Base-by-base conservation (phyloP, 1,284 basidiomycete genomes). In the Pterulicium gracile region DNA sequence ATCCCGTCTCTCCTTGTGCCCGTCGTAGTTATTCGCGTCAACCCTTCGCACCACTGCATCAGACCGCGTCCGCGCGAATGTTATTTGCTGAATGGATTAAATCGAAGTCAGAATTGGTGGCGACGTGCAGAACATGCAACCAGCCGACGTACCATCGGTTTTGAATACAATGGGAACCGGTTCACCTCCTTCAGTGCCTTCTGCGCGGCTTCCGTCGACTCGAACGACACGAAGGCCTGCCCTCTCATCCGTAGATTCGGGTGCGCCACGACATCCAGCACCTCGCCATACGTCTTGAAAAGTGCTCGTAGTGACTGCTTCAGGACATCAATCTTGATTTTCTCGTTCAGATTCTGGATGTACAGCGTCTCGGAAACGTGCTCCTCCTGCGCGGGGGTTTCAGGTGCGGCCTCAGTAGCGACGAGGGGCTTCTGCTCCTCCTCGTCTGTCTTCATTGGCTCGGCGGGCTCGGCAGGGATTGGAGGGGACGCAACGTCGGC, bases 301-400 rank as follows among this genome's bases (percentile, higher is more conserved):
- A 99, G 73, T 34, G 86, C 85, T 17, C 79, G 74, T 40, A 99
- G 71, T 1, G 93, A 91, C 49, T 88, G 71, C 66, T 95, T 97
- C 58, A 98, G 76, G 22, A 94, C 93, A 53, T 81, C 78, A 47
- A 93, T 72, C 64, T 90, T 90, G 54, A 98, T 90, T 68, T 89
- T 92, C 70, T 98, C 95, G 63, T 98, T 98, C 58, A 98, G 68
- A 65, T 98, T 98, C 65, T 97, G 90, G 56, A 98, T 83, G 62
- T 98, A 98, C 35, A 98, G 71, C 14, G 95, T 98, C 65, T 95
- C 90, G 42, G 81, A 79, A 24, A 72, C 71, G 52, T 65, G 50
- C 55, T 81, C 77, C 15, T 64, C 58, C 46, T 71, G 68, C 22
- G 53, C 58, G 24, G 67, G 64, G 35, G 58, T 53, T 32, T 57